Percentiles rank a stretch among this genome's conserved stretches.
These are phyloP conservation scores for Kodamaea kakaduensis DNA, from an alignment of 805 yeast species.

Conservation along the genomic window DNA sequence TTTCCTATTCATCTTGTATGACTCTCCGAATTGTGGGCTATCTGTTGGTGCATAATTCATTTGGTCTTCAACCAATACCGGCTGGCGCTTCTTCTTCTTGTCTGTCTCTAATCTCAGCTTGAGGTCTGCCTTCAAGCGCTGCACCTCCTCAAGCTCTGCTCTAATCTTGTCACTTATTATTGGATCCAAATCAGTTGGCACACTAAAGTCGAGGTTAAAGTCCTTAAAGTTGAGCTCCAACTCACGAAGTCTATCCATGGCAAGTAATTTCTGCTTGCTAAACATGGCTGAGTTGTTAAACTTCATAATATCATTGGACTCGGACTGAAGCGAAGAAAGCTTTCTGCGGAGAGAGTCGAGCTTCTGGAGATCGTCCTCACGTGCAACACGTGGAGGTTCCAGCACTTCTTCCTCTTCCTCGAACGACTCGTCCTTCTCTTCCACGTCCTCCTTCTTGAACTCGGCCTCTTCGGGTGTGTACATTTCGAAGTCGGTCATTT, in stretches of 20 bases:
- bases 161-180: slow-evolving; percentile 33
- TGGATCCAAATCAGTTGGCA: slow-evolving; percentile 13
- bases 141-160: slow-evolving; percentile 42
- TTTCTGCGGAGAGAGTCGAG: slow-evolving; percentile 53
- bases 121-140: slow-evolving; percentile 36
- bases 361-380: slow-evolving; percentile 52
- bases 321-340: slow-evolving; percentile 60
- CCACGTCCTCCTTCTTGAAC: slow-evolving; percentile 4
- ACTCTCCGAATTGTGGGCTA: slow-evolving; percentile 21
- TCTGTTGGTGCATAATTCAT: slow-evolving; percentile 19
- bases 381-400: slow-evolving; percentile 38
- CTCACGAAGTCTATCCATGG: slow-evolving; percentile 67
- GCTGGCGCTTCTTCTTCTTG: slow-evolving; percentile 11
- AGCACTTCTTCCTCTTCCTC: slow-evolving; percentile 11
- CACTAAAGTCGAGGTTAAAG: slow-evolving; percentile 52
- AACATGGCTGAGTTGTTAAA: slow-evolving; percentile 58
- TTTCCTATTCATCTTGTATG: slow-evolving; percentile 28
- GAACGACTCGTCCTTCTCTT: slow-evolving; percentile 1
- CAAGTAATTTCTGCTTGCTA: slow-evolving; percentile 57
- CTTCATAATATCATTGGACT: slow-evolving; percentile 73
- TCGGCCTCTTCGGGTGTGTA: slow-evolving; percentile 18
- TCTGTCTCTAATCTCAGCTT: slow-evolving; percentile 31
- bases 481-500: slow-evolving; percentile 71
- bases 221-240: slow-evolving; percentile 65
- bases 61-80: slow-evolving; percentile 16